Evolutionary conservation across 2,329 filamentous ascomycete species (phyloP).

Genomic region (Aspergillus neoniger): DNA sequence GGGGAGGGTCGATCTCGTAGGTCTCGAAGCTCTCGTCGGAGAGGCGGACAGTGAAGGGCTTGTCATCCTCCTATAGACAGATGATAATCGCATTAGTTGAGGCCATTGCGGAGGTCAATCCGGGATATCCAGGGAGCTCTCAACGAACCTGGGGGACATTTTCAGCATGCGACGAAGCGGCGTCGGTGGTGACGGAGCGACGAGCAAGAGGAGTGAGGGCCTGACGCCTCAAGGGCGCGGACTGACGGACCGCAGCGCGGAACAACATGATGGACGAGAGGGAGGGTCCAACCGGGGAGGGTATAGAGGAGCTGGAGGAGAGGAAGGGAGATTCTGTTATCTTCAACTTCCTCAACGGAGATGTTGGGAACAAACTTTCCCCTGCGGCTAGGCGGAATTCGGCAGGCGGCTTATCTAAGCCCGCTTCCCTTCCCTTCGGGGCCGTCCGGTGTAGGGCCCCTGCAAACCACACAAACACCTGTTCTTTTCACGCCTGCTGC

Average conservation of each 20-base stretch:
- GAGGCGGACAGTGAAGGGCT: conserved; percentile 87
- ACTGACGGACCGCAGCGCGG: conserved; percentile 64
- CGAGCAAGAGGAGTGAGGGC: conserved; percentile 53
- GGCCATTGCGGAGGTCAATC: conserved; percentile 3
- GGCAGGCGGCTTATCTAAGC: conserved; percentile 25
- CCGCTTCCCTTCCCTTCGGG: conserved; percentile 21
- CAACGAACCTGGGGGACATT: conserved; percentile 68
- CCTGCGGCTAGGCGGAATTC: conserved; percentile 31
- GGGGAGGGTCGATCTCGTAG: conserved; percentile 94
- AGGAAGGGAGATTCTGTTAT: conserved; percentile 29
- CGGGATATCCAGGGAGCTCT: conserved; percentile 41
- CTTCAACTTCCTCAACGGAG: conserved; percentile 30
- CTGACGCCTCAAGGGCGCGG: conserved; percentile 57
- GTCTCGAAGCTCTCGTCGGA: conserved; percentile 99
- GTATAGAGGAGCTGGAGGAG: conserved; percentile 20
- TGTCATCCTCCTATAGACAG: conserved; percentile 75
- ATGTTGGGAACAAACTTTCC: conserved; percentile 41
- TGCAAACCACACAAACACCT: conserved; percentile 34
- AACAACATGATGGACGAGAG: conserved; percentile 64
- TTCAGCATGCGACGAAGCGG: conserved; percentile 86
- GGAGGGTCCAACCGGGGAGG: conserved; percentile 33
- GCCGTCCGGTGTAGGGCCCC: conserved; percentile 31
- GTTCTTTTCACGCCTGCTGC: neutral
- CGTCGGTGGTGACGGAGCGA: conserved; percentile 90
- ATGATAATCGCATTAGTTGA: conserved; percentile 25